Evolutionary conservation across 179 eudicot species (phyloP).

Genomic region (Heliamphora pulchella): DNA sequence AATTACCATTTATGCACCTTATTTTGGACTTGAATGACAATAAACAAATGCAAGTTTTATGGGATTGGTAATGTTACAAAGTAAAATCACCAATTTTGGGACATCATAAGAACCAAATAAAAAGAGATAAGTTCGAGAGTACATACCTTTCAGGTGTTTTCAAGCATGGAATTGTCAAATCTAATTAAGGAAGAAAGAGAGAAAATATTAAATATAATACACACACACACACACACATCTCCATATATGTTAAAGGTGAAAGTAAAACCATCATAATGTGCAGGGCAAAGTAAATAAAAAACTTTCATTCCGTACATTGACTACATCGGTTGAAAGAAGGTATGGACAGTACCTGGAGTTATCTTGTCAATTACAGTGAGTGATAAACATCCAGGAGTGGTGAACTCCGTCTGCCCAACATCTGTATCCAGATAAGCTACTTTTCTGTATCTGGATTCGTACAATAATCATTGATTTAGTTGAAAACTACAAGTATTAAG

Average conservation of each 20-base stretch:
- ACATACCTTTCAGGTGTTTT: constrained; percentile 81
- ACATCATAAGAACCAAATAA: constrained; percentile 4
- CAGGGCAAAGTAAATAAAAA: not conserved
- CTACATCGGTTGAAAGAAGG: not conserved
- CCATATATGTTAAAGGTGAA: constrained; percentile 9
- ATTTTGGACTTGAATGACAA: not conserved
- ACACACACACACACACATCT: too few species aligned
- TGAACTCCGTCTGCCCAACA: constrained; percentile 99
- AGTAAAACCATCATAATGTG: not conserved
- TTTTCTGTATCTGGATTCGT: constrained; percentile 44
- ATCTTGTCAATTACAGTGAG: constrained; percentile 61
- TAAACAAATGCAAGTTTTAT: not conserved
- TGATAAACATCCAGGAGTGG: constrained; percentile 84
- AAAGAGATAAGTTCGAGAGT: constrained; percentile 8
- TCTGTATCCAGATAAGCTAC: constrained; percentile 91
- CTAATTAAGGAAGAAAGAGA: constrained; percentile 27
- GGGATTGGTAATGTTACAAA: too few species aligned
- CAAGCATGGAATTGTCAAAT: constrained; percentile 68
- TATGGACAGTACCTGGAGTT: constrained; percentile 47
- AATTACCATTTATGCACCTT: not conserved
- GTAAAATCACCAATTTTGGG: not conserved
- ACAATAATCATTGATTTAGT: not conserved
- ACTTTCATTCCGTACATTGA: not conserved
- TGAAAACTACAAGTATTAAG: not conserved
- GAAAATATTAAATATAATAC: not conserved